A percentile compares a stretch with the other conserved stretches of the same genome.
Evolutionary conservation across 257 asterid genomes (phyloP).

Genomic region (Salvia hispanica): DNA sequence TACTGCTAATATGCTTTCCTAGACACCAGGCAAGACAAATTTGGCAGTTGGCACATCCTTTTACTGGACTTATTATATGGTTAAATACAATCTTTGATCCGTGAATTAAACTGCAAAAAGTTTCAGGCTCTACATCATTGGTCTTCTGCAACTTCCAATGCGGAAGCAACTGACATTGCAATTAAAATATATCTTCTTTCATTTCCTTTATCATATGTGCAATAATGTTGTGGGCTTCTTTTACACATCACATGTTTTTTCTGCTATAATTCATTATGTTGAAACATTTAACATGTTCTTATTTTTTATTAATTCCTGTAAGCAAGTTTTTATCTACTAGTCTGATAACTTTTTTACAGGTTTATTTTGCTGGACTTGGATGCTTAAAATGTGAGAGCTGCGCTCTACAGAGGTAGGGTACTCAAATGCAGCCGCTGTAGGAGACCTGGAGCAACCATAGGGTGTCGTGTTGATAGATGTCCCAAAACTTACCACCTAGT

Average conservation of each 20-base stretch:
- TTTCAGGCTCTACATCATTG: neutral
- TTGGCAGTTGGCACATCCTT: neutral
- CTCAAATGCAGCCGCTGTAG: constrained; percentile 94
- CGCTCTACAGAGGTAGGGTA: constrained; percentile 92
- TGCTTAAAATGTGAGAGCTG: constrained; percentile 97
- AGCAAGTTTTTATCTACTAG: constrained; percentile 22
- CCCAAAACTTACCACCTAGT: constrained; percentile 98
- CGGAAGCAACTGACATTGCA: neutral
- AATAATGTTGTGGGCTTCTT: constrained; percentile 33
- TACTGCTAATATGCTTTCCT: neutral
- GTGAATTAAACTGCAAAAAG: neutral
- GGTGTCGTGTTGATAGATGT: constrained; percentile 99
- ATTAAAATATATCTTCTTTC: neutral
- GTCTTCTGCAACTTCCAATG: neutral
- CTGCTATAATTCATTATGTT: constrained; percentile 11
- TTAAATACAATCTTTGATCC: neutral
- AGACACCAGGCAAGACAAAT: neutral
- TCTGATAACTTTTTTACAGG: constrained; percentile 51
- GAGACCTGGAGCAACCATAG: constrained; percentile 99
- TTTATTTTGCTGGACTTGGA: constrained; percentile 98
- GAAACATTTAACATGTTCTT: constrained; percentile 15
- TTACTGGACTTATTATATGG: neutral
- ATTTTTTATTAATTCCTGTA: constrained; percentile 8
- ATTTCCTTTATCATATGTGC: constrained; percentile 15
- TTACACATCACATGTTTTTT: constrained; percentile 20